Percentiles rank a stretch among this genome's conserved stretches.
phyloP scores from a whole-genome alignment of 371 early-diverging fungal genomes.

The Globomyces sp. region DNA sequence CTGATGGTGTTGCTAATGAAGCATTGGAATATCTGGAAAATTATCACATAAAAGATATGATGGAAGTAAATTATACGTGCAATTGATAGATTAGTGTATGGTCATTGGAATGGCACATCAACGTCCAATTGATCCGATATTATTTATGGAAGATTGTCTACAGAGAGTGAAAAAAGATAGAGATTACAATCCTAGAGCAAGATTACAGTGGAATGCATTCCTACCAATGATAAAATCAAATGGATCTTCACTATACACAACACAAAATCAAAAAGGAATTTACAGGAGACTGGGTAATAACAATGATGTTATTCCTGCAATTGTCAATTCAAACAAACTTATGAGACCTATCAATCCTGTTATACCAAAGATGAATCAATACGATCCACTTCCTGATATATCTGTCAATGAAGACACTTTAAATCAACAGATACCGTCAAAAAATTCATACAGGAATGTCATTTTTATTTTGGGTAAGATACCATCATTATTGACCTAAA shows the following conservation, averaged over 20 bases:
- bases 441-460: background rate
- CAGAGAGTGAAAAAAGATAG: background rate
- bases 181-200: background rate
- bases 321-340: background rate
- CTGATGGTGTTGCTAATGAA: no score
- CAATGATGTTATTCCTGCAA: background rate
- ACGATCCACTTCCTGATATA: background rate
- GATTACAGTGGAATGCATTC: background rate
- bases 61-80: no score
- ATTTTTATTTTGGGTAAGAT: slow-evolving; percentile 5
- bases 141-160: slow-evolving; percentile 8
- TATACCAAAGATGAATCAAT: background rate
- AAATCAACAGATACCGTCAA: background rate
- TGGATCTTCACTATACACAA: background rate
- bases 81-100: background rate
- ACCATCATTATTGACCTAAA: slow-evolving; percentile 43
- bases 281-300: slow-evolving; percentile 1
- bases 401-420: background rate
- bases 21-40: no score
- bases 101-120: slow-evolving; percentile 6
- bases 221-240: background rate
- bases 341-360: slow-evolving; percentile 1
- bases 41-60: no score
- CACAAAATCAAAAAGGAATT: slow-evolving; percentile 7
- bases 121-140: background rate